Evolutionary conservation across 768 basidiomycete species (phyloP), one percentile per base, ranked within the genome.

Genomic region (Clitopilus hobsonii): DNA sequence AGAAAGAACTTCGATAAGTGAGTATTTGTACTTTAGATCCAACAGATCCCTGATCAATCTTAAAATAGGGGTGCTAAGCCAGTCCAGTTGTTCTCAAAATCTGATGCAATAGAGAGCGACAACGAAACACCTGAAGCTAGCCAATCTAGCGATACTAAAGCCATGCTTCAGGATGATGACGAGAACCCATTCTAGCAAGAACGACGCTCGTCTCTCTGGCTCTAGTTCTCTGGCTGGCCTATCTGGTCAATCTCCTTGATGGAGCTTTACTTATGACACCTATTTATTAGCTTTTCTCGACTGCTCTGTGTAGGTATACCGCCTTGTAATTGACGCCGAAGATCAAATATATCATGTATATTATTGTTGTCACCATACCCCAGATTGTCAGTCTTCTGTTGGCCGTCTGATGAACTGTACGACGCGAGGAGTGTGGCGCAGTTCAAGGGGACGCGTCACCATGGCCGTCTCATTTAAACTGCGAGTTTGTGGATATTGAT

Each of bases 1-100:
- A 94, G 96, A 80, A 92, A 93, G 71, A 93, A 92, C 64, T 98
- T 97, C 67, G 75, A 70, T 56, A 97, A 93, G 96, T 96, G 60
- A 30, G 86, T 75, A 2, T 49, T 52, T 20, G 28, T 10, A 26
- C 6, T 53, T 29, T 23, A 23, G 50, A 49, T 50, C n/a, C 53
- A 57, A 18, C 54, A 52, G 29, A 38, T 45, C 54, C 56, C 49
- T 59, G 38, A 10, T 38, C n/a, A n/a, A n/a, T n/a, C n/a, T 29
- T n/a, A 56, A 14, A 30, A 26, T 62, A 89, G 87, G 67, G 81
- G 80, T 11, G 69, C 77, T 7, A 86, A 85, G 65, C 84, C 87
- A 28, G 77, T 83, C 1, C 74, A 79, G 53, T 77, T 91, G 5
- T 88, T 89, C 65, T 69, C 76, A 18, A 75, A 75, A 57, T 71